Conservation (phyloP, 192 early-diverging fungal genomes). For the Diversispora epigaea region DNA sequence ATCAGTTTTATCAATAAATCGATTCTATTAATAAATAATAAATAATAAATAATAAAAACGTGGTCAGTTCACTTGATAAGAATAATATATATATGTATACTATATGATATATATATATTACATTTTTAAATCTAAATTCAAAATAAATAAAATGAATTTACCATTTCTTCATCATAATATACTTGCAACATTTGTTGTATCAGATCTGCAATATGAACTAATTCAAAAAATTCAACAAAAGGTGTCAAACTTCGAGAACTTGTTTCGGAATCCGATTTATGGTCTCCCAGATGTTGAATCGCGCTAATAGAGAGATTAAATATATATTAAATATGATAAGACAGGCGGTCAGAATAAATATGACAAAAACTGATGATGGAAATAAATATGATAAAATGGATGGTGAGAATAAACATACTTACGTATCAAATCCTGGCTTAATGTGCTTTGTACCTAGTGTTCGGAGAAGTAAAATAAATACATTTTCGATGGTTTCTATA, state of each 20-base stretch:
- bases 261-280: conserved; percentile 46
- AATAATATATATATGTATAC: no score
- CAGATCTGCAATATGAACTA: conserved; percentile 92
- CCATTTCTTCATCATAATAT: conserved; percentile 88
- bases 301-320: conserved; percentile 40
- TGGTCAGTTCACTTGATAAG: no score
- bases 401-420: conserved; percentile 34
- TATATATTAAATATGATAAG: background rate
- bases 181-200: conserved; percentile 93
- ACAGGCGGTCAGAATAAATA: conserved; percentile 24
- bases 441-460: conserved; percentile 74
- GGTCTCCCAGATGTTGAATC: conserved; percentile 43
- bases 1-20: conserved; percentile 84
- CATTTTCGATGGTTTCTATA: conserved; percentile 69
- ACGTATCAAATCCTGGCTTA: conserved; percentile 64
- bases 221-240: conserved; percentile 83
- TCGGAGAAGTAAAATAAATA: conserved; percentile 75
- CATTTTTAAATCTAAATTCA: background rate
- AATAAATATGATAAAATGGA: background rate
- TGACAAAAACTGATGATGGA: no score
- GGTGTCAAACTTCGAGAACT: conserved; percentile 56
- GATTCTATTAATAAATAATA: conserved; percentile 43
- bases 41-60: conserved; percentile 20
- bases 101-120: no score
- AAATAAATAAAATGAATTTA: conserved; percentile 36